These are phyloP conservation scores for Ceratocystis cacaofunesta DNA, from an alignment of 2,329 filamentous ascomycete species.

Conservation along the genomic window DNA sequence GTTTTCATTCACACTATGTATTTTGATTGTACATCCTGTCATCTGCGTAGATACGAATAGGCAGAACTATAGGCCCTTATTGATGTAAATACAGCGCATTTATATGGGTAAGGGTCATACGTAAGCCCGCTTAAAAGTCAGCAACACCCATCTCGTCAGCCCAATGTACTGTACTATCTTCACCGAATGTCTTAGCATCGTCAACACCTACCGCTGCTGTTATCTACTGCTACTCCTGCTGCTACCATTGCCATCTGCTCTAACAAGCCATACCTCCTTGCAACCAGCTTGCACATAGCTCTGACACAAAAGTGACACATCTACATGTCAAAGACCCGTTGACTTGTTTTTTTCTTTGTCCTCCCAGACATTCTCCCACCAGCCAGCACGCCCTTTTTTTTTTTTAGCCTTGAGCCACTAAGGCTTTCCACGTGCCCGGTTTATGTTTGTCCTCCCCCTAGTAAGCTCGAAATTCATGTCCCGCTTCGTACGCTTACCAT, in stretches of 20 bases:
- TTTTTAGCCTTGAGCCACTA: background rate
- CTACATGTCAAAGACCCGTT: background rate
- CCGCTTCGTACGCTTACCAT: background rate
- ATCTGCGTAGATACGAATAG: too few species aligned
- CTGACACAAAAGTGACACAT: conserved; percentile 1
- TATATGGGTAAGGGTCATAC: too few species aligned
- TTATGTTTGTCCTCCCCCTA: background rate
- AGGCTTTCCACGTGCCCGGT: background rate
- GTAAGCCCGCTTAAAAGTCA: too few species aligned
- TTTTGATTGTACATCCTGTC: too few species aligned
- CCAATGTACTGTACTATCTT: background rate
- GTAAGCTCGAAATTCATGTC: background rate
- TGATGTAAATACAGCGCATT: too few species aligned
- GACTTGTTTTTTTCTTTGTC: background rate
- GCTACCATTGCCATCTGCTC: background rate
- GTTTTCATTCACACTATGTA: too few species aligned
- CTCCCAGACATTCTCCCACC: background rate
- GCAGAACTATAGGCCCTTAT: too few species aligned
- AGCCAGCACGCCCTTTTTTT: background rate
- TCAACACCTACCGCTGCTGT: too few species aligned
- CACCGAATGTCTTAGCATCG: background rate
- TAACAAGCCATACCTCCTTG: background rate
- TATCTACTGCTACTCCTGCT: too few species aligned
- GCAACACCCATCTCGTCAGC: background rate
- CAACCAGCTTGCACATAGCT: background rate